Conservation (phyloP, 768 basidiomycete genomes). For the Mycena chlorophos region DNA sequence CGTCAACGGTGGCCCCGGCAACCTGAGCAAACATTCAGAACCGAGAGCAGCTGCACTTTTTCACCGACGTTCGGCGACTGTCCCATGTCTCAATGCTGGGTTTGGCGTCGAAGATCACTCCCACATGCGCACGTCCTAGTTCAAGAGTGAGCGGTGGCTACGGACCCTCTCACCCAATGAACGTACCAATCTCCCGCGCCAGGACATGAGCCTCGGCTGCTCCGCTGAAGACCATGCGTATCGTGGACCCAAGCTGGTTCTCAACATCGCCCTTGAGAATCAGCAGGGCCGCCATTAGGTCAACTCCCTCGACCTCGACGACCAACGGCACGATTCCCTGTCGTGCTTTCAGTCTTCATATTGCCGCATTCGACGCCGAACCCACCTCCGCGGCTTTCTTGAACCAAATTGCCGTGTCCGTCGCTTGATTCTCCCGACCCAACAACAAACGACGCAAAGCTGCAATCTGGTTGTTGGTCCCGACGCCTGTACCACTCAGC, state of each 20-base stretch:
- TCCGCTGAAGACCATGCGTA: slow-evolving; percentile 64
- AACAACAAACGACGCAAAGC: slow-evolving; percentile 61
- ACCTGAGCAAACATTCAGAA: slow-evolving; percentile 33
- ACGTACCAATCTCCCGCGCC: slow-evolving; percentile 64
- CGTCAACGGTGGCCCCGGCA: slow-evolving; percentile 76
- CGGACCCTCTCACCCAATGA: too few species aligned
- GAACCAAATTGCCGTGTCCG: slow-evolving; percentile 56
- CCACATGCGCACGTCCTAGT: slow-evolving; percentile 48
- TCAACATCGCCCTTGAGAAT: slow-evolving; percentile 70
- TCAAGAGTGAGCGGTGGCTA: background rate
- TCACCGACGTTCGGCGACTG: slow-evolving; percentile 57
- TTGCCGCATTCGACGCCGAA: background rate
- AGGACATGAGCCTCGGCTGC: slow-evolving; percentile 66
- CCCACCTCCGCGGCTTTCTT: slow-evolving; percentile 55
- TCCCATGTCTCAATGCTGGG: slow-evolving; percentile 79
- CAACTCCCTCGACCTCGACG: slow-evolving; percentile 65
- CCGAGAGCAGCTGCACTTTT: background rate
- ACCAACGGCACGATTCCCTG: slow-evolving; percentile 68
- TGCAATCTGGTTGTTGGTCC: slow-evolving; percentile 69
- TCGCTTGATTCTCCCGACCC: slow-evolving; percentile 49
- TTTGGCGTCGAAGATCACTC: slow-evolving; percentile 53
- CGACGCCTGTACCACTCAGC: slow-evolving; percentile 34
- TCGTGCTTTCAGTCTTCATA: background rate
- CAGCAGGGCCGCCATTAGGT: slow-evolving; percentile 71
- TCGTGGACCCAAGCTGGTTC: slow-evolving; percentile 51